Evolutionary conservation across 2,329 filamentous ascomycete species (phyloP), one percentile per base, ranked within the genome.

Genomic region (Alternaria conjuncta): DNA sequence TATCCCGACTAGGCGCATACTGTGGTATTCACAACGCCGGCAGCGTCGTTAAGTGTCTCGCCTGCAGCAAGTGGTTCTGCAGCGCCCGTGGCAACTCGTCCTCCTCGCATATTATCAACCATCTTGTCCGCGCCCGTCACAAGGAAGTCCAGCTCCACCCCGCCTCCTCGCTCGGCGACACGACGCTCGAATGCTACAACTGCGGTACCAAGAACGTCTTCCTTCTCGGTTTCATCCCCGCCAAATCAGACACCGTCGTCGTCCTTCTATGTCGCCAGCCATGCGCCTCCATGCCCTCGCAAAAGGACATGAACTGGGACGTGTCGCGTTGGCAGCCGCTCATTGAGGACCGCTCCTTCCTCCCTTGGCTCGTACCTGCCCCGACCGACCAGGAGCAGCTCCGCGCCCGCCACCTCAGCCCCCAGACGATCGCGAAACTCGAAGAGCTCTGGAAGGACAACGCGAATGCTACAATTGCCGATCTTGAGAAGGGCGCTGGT

Each of bases 221-320:
- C 73, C 86, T 98, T 36, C 90, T 99, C 26, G 96, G 96, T 7
- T 99, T 99, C 79, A 99, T 99, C 72, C 96, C 96, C 10, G 96
- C 96, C 60, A 99, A 99, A 79, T 98, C 96, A 11, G 96, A 99
- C 76, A 97, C 96, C 0, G 96, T 99, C 26, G 96, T 99, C 8
- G 96, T 99, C 23, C 88, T 99, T 47, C 87, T 99, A 41, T 99
- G 96, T 80, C 94, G 96, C 65, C 96, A 98, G 81, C 96, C 96
- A 50, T 99, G 96, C 80, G 96, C 95, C 32, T 91, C 96, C 26
- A 95, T 92, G 83, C 92, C 94, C 2, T 98, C 96, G 32, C 95
- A 93, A 69, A 99, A 99, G 82, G 96, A 99, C 76, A 98, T 99
- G 94, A 99, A 96, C 80, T 99, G 96, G 96, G 96, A 99, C 79